Evolutionary conservation across 192 early-diverging fungal genomes (phyloP).

Genomic region (Coemansia sp.): DNA sequence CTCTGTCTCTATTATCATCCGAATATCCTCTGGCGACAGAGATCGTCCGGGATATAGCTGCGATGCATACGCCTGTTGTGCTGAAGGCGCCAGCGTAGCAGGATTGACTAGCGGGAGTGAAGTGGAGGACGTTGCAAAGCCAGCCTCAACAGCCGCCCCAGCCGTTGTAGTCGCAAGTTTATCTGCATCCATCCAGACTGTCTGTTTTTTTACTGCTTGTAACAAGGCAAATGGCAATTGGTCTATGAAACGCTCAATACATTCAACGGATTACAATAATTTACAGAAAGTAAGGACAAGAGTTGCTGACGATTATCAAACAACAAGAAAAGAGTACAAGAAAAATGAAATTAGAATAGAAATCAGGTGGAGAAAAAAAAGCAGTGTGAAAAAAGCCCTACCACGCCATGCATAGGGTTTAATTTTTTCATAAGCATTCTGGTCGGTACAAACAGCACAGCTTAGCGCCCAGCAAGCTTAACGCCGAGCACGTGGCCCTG

Average conservation of each 20-base stretch:
- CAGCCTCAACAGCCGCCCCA: not conserved
- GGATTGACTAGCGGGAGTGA: not conserved
- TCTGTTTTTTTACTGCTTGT: not conserved
- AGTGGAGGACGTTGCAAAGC: not conserved
- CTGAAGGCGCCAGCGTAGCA: conserved; percentile 15
- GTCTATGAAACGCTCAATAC: not conserved
- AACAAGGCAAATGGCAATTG: not conserved
- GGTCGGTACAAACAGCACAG: not conserved
- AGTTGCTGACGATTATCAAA: too few species aligned
- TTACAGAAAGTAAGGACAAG: too few species aligned
- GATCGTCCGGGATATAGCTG: conserved; percentile 30
- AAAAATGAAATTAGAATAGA: not conserved
- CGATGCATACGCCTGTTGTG: conserved; percentile 28
- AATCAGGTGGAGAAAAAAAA: not conserved
- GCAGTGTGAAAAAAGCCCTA: not conserved
- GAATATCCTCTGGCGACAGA: conserved; percentile 23
- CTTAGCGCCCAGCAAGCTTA: conserved; percentile 34
- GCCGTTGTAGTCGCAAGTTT: not conserved
- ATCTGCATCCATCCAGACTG: not conserved
- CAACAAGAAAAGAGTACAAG: not conserved
- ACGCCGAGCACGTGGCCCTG: conserved; percentile 39
- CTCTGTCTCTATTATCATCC: conserved; percentile 23
- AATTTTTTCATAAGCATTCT: too few species aligned
- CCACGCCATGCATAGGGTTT: not conserved
- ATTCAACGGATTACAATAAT: not conserved